Percentiles rank a stretch among this genome's conserved stretches.
Conservation (phyloP, 495 filamentous ascomycete species). For the Penicillium malachiteum region DNA sequence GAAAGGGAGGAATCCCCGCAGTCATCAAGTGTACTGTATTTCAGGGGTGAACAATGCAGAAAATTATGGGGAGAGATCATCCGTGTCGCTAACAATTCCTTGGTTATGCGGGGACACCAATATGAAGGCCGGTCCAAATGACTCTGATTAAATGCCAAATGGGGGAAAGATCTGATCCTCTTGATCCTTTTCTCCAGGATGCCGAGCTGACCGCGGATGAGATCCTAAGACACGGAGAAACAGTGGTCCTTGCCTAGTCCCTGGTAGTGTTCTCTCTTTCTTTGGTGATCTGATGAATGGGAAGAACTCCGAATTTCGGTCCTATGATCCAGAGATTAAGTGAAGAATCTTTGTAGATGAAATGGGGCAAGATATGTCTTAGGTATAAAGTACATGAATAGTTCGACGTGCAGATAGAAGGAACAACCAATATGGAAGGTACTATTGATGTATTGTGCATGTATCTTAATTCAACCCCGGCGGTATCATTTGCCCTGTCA, state of each 20-base stretch:
- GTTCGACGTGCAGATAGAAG: neutral
- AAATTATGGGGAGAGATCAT: slow-evolving; percentile 11
- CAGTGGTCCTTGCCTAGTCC: neutral
- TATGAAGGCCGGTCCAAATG: neutral
- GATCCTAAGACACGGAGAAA: neutral
- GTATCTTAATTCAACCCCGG: neutral
- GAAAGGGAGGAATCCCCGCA: slow-evolving; percentile 13
- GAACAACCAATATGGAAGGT: neutral
- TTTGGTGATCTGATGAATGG: too few relatives aligned
- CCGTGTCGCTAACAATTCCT: slow-evolving; percentile 1
- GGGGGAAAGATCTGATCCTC: slow-evolving; percentile 8
- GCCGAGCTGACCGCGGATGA: slow-evolving; percentile 12
- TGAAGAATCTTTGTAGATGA: too few relatives aligned
- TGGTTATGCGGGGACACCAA: slow-evolving; percentile 5
- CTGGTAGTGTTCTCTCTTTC: neutral
- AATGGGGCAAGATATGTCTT: too few relatives aligned
- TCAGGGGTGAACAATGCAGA: slow-evolving; percentile 3
- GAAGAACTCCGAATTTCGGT: too few relatives aligned
- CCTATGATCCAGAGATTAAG: too few relatives aligned
- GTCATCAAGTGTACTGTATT: slow-evolving; percentile 4
- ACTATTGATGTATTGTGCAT: neutral
- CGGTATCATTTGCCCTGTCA: neutral
- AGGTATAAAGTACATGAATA: neutral
- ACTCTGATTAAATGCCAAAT: slow-evolving; percentile 8
- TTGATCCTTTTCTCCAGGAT: neutral